Evolutionary conservation across 83 land plant genomes (phyloP).

Genomic region (Picea abies): DNA sequence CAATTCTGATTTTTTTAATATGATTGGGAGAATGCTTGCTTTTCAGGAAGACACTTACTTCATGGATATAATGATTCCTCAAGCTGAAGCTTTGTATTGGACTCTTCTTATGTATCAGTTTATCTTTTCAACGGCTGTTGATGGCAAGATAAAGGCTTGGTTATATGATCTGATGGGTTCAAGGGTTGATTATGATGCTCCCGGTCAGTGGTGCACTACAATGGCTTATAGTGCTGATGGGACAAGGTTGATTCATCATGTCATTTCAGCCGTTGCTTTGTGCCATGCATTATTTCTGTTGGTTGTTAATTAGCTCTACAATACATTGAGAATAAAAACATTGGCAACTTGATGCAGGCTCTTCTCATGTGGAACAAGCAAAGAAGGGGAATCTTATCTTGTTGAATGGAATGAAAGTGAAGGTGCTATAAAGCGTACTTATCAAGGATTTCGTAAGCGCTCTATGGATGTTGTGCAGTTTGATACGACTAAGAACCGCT

Average conservation of each 20-base stretch:
- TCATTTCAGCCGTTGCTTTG: slow-evolving; percentile 2
- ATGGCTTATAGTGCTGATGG: slow-evolving; percentile 99
- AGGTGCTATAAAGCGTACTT: slow-evolving; percentile 85
- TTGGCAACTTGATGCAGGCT: slow-evolving; percentile 42
- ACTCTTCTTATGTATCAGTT: slow-evolving; percentile 47
- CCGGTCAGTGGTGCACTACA: slow-evolving; percentile 88
- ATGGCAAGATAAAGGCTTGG: slow-evolving; percentile 97
- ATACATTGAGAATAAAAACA: neutral
- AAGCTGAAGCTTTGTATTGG: neutral
- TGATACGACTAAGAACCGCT: slow-evolving; percentile 81
- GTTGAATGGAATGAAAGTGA: slow-evolving; percentile 99
- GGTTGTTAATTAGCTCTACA: neutral
- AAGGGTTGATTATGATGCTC: slow-evolving; percentile 95
- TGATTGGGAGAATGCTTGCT: neutral
- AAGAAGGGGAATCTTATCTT: slow-evolving; percentile 84
- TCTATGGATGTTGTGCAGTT: slow-evolving; percentile 81
- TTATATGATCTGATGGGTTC: slow-evolving; percentile 87
- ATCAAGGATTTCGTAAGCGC: slow-evolving; percentile 80
- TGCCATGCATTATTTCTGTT: slow-evolving; percentile 8
- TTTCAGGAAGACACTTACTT: slow-evolving; percentile 25
- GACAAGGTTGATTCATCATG: slow-evolving; percentile 50
- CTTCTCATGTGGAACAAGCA: slow-evolving; percentile 95
- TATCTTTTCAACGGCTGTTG: slow-evolving; percentile 87
- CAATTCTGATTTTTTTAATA: slow-evolving; percentile 5
- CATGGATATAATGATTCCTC: slow-evolving; percentile 23